Evolutionary conservation across 257 asterid species (phyloP), one percentile per base, ranked within the genome.

Genomic region (Solanum pennellii): DNA sequence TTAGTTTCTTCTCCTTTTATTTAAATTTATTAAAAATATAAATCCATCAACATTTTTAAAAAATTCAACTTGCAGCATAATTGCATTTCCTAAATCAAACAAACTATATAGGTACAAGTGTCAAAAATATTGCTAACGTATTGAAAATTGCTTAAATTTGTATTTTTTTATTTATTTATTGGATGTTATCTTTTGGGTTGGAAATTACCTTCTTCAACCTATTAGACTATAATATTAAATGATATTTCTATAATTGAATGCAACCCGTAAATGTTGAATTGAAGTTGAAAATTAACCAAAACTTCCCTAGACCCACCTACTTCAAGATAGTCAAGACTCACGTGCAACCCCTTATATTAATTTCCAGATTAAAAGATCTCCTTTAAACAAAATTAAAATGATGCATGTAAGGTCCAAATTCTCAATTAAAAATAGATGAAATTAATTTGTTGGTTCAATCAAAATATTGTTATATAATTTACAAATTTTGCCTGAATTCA

Each of bases 1-100:
- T 45, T 79, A 45, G 83, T 45, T 21, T 79, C 84, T 25, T 79
- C 84, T 79, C 25, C n/a, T 79, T 25, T 79, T 25, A 44, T 77
- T 25, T 33, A 33, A 2, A 72, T 18, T 72, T 4, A 0, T 18
- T 4, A 0, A 62, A 62, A 14, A 15, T 76, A n/a, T 14, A 76
- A 41, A 44, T 79, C 65, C 25, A 79, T 79, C 41, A 2, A 25
- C 23, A 77, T 77, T 42, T 42, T 44, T 10, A 23, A 41, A 5
- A 31, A n/a, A 44, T 25, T 25, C 65, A n/a, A 79, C n/a, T 27
- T 79, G 3, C 25, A 42, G 5, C 62, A 79, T 45, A 79, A 44
- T 79, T 45, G 65, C 84, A 45, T 44, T 65, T 79, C 23, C 39
- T 42, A 37, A 21, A 37, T 39, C 23, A 73, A 20, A 21, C 31